These are phyloP conservation scores for Wallacemonas sp. DNA, from an alignment of 208 protist genomes.

Conservation along the genomic window DNA sequence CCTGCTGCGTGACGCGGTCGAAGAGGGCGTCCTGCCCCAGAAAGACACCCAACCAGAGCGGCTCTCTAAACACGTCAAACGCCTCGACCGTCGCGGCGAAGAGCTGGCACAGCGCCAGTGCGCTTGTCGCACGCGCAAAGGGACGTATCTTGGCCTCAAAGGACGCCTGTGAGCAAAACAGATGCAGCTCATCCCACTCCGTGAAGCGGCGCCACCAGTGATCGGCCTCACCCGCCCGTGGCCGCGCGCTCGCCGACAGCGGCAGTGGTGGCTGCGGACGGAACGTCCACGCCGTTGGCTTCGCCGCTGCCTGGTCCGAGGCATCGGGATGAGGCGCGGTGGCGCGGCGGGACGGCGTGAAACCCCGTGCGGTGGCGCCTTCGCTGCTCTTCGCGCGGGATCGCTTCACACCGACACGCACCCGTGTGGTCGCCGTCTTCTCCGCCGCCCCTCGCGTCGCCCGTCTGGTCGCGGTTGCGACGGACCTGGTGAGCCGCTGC, in stretches of 20 bases:
- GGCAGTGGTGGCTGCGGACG: background rate
- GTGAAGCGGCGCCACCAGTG: slow-evolving; percentile 11
- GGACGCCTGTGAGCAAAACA: background rate
- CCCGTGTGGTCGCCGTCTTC: no score
- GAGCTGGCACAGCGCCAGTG: slow-evolving; percentile 6
- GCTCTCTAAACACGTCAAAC: slow-evolving; percentile 27
- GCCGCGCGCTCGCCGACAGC: background rate
- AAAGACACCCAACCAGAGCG: slow-evolving; percentile 32
- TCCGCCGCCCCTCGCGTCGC: no score
- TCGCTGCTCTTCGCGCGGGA: no score
- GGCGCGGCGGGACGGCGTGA: no score
- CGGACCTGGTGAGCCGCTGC: no score
- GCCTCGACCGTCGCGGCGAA: slow-evolving; percentile 21
- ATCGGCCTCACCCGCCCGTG: background rate
- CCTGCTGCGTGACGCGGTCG: slow-evolving; percentile 1
- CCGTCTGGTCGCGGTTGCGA: no score
- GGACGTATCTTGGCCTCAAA: slow-evolving; percentile 28
- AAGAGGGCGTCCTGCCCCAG: background rate
- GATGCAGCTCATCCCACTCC: background rate
- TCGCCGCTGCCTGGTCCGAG: background rate
- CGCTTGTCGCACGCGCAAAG: slow-evolving; percentile 4
- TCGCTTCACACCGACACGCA: no score
- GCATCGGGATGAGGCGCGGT: no score
- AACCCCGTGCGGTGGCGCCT: no score
- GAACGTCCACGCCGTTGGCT: background rate